Evolutionary conservation across 2,329 filamentous ascomycete species (phyloP), one percentile per base, ranked within the genome.

Genomic region (Furcasterigmium furcatum): DNA sequence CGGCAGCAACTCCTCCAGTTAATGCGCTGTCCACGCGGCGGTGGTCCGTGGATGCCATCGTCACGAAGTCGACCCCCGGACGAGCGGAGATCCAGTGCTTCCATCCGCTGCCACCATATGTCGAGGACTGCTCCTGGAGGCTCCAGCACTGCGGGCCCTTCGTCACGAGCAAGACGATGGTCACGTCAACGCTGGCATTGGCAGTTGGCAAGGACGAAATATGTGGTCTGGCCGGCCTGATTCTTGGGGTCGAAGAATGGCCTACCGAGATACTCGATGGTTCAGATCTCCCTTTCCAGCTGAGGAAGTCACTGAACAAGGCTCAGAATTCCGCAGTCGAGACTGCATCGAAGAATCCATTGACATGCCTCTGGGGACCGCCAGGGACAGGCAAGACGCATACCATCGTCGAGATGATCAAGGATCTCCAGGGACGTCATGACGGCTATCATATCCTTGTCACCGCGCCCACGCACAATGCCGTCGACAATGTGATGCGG

Each of bases 321-420:
- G 16, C 66, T 68, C 2, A 51, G 70, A 3, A 57, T 49, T 3
- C 43, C 53, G 3, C 59, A 72, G 25, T 59, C 60, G 9, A 55
- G 46, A 0, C 35, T 58, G 14, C 67, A 4, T 48, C 69, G 24
- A 54, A 38, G 2, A 51, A 58, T 39, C 53, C 58, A 5, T 49
- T 73, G 3, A 64, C 64, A 3, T 70, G 65, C 38, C 56, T 73
- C 4, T 72, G 70, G 68, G 70, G 68, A 0, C 67, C 70, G 12
- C 70, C 70, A 1, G 71, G 71, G 4, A 72, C 70, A 1, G 69
- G 68, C 4, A 73, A 73, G 47, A 72, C 69, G 0, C 61, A 68
- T 29, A 72, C 68, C 0, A 63, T 71, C 7, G 64, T 70, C 2
- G 57, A 60, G 19, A 67, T 72, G 21, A 53, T 73, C 14, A 49